phyloP scores from a whole-genome alignment of 2,329 filamentous ascomycete genomes.

The Lachnellula cervina region DNA sequence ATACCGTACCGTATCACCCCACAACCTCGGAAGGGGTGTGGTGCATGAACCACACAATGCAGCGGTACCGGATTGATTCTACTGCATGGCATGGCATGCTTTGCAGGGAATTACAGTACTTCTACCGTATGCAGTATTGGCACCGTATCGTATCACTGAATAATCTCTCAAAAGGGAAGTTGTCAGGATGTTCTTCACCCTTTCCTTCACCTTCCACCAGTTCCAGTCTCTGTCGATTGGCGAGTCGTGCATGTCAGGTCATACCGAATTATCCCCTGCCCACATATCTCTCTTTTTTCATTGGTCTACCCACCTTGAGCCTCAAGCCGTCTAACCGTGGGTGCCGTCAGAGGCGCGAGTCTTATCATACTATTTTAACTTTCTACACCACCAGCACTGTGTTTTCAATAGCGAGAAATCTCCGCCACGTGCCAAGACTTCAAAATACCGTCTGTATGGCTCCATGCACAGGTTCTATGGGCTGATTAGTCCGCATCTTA shows the following conservation, averaged over 20 bases:
- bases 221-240: too few relatives aligned
- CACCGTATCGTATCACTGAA: too few relatives aligned
- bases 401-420: slow-evolving; percentile 21
- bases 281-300: background rate
- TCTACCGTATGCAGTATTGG: too few relatives aligned
- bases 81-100: too few relatives aligned
- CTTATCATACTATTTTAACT: background rate
- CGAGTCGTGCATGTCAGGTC: background rate
- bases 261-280: background rate
- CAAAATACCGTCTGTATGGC: slow-evolving; percentile 13
- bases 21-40: background rate
- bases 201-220: too few relatives aligned
- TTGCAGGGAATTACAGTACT: too few relatives aligned
- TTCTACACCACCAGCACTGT: background rate
- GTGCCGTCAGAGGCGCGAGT: slow-evolving; percentile 2
- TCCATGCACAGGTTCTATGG: slow-evolving; percentile 3
- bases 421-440: slow-evolving; percentile 17
- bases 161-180: background rate
- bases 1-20: background rate
- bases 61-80: background rate
- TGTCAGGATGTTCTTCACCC: background rate
- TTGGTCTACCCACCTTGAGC: background rate
- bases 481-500: background rate
- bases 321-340: slow-evolving; percentile 3
- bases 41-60: too few relatives aligned